Evolutionary conservation across 2,329 filamentous ascomycete species (phyloP).

Genomic region (Exophiala dermatitidis): DNA sequence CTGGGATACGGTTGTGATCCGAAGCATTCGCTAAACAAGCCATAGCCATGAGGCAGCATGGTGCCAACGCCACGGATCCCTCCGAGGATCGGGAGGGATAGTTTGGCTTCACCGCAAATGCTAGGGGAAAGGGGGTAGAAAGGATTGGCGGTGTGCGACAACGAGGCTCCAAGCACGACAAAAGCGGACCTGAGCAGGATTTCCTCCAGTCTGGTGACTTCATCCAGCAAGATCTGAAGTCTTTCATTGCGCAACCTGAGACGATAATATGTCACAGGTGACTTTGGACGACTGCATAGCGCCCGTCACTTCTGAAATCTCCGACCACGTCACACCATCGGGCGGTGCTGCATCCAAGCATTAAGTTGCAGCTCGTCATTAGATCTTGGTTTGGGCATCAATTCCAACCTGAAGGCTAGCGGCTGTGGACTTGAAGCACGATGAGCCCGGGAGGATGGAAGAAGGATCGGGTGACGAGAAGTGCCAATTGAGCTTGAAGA

Average conservation of each 20-base stretch:
- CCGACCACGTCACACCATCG: conserved; percentile 9
- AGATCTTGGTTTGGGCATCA: conserved; percentile 17
- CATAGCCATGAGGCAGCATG: not conserved
- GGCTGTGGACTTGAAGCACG: not conserved
- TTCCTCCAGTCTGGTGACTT: conserved; percentile 11
- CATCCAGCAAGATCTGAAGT: not conserved
- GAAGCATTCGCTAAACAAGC: no score
- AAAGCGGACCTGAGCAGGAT: not conserved
- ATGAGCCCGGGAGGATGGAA: conserved; percentile 3
- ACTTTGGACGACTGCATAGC: not conserved
- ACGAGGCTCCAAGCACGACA: conserved; percentile 2
- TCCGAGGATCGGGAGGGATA: conserved; percentile 6
- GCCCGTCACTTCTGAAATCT: not conserved
- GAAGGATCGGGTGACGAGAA: conserved; percentile 8
- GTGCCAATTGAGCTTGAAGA: conserved; percentile 11
- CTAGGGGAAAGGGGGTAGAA: not conserved
- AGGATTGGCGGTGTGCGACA: conserved; percentile 15
- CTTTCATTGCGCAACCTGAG: not conserved
- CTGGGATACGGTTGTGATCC: no score
- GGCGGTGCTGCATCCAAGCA: not conserved
- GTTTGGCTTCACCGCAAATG: not conserved
- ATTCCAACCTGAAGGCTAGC: not conserved
- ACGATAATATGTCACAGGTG: conserved; percentile 3
- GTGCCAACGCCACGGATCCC: not conserved
- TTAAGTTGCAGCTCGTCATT: conserved; percentile 6